Base-by-base conservation (phyloP, 306 rosid genomes). In the Vicia faba region DNA sequence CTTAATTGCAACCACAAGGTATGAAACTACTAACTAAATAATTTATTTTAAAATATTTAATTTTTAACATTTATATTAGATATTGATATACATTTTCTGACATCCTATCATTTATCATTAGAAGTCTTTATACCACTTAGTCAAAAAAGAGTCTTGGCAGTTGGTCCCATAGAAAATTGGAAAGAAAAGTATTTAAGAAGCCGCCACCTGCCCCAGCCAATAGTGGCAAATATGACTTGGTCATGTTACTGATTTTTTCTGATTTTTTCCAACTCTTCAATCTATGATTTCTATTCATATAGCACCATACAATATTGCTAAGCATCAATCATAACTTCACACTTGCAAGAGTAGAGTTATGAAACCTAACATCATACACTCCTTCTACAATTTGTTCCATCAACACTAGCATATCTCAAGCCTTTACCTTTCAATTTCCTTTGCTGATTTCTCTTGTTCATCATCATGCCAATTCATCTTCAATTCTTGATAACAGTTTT, bases 401-500 rank as follows among this genome's bases (percentile, higher is more conserved):
- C n/a, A n/a, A n/a, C n/a, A n/a, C n/a, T n/a, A n/a, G n/a, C n/a
- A n/a, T n/a, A n/a, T n/a, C n/a, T n/a, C n/a, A n/a, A n/a, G n/a
- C n/a, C n/a, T n/a, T n/a, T n/a, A n/a, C n/a, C n/a, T n/a, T n/a
- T n/a, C n/a, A n/a, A n/a, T n/a, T n/a, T n/a, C n/a, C n/a, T n/a
- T n/a, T n/a, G n/a, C n/a, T n/a, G n/a, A n/a, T n/a, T n/a, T n/a
- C n/a, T n/a, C n/a, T n/a, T n/a, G n/a, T n/a, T n/a, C n/a, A n/a
- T n/a, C n/a, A n/a, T n/a, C 43, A 82, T 86, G 92, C 68, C 53
- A 41, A 75, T 5, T 45, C 62, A 58, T 55, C 72, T 76, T 31
- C n/a, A 43, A 13, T n/a, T 77, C 4, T 25, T 82, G 14, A 4
- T 51, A 20, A 1, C 31, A 51, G 1, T 48, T 36, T 1, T 83